Evolutionary conservation across 371 early-diverging fungal genomes (phyloP).

Genomic region (Mucor ambiguus): DNA sequence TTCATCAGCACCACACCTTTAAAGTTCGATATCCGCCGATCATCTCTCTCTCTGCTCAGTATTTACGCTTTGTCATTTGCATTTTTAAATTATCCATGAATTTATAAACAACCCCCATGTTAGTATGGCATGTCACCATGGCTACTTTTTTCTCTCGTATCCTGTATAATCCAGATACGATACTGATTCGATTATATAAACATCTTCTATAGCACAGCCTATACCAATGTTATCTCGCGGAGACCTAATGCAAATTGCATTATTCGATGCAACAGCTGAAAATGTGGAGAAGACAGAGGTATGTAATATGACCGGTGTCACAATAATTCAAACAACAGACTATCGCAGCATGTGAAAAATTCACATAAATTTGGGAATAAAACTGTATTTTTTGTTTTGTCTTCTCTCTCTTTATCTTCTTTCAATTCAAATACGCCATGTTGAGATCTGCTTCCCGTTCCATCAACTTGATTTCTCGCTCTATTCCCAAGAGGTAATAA

Average conservation of each 20-base stretch:
- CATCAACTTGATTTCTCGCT: slow-evolving; percentile 18
- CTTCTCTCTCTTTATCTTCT: background rate
- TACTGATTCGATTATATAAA: no score
- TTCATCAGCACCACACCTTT: background rate
- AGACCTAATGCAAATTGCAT: slow-evolving; percentile 5
- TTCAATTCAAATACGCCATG: slow-evolving; percentile 5
- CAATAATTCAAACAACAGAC: background rate
- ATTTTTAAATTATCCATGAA: slow-evolving; percentile 3
- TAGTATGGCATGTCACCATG: background rate
- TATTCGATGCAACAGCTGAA: background rate
- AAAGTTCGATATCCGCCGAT: slow-evolving; percentile 1
- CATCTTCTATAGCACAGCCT: background rate
- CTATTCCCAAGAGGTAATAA: slow-evolving; percentile 27
- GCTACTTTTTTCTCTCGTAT: background rate
- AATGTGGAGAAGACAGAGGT: background rate
- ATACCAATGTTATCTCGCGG: background rate
- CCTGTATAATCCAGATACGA: background rate
- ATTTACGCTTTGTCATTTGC: slow-evolving; percentile 8
- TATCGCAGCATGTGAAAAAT: background rate
- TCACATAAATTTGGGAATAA: background rate
- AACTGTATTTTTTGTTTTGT: background rate
- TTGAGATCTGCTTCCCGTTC: slow-evolving; percentile 28
- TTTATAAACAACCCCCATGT: background rate
- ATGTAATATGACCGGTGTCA: background rate
- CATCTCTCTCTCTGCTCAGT: background rate